Conservation (phyloP, 2,329 filamentous ascomycete species). For the Fusarium euwallaceae region DNA sequence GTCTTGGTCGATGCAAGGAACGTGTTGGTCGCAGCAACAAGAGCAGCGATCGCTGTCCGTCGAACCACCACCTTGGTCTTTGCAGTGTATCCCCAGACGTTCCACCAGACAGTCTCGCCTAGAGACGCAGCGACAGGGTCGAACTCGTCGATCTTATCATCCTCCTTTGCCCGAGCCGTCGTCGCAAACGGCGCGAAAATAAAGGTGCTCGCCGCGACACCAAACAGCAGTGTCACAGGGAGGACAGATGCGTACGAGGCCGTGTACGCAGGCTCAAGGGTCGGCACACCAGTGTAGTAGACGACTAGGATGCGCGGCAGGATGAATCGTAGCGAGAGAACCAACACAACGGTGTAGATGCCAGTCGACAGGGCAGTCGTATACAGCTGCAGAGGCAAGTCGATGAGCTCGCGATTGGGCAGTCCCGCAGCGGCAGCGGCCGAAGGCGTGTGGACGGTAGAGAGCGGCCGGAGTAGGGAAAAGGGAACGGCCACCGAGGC, state of each 20-base stretch:
- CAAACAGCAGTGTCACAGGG: constrained; percentile 70
- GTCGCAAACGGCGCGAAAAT: constrained; percentile 79
- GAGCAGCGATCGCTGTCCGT: constrained; percentile 71
- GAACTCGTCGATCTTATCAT: constrained; percentile 67
- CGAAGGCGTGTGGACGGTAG: constrained; percentile 71
- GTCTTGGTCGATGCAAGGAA: constrained; percentile 76
- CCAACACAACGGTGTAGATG: constrained; percentile 82
- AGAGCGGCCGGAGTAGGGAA: constrained; percentile 77
- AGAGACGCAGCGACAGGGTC: constrained; percentile 75
- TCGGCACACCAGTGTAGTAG: constrained; percentile 80
- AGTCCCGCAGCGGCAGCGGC: constrained; percentile 54
- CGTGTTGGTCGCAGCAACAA: constrained; percentile 69
- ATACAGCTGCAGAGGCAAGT: constrained; percentile 71
- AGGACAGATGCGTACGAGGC: constrained; percentile 72
- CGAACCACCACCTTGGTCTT: constrained; percentile 74
- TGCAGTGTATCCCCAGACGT: constrained; percentile 76
- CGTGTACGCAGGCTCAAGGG: constrained; percentile 75
- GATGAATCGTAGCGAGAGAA: constrained; percentile 75
- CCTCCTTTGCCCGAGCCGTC: constrained; percentile 62
- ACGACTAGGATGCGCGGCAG: constrained; percentile 79
- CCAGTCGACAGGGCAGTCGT: constrained; percentile 77
- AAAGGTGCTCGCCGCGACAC: constrained; percentile 79
- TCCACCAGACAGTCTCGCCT: constrained; percentile 77
- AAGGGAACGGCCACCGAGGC: constrained; percentile 80
- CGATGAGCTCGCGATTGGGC: constrained; percentile 75